A percentile compares a stretch with the other conserved stretches of the same genome.
Conservation (phyloP, 495 filamentous ascomycete species). For the Apiosordaria backusii region DNA sequence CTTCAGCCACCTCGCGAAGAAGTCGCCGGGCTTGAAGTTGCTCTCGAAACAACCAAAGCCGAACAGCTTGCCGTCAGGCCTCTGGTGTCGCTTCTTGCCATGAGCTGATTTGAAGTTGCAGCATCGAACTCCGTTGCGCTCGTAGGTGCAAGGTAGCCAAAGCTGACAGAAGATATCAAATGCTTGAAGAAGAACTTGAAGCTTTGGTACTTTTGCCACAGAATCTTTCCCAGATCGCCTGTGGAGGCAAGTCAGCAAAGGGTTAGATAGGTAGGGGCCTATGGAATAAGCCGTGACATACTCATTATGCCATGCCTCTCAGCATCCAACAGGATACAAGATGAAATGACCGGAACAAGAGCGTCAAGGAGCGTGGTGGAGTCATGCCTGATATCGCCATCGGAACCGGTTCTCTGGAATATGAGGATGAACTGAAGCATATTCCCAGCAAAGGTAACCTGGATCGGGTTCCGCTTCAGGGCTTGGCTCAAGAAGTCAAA, state of each 20-base stretch:
- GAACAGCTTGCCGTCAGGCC: conserved; percentile 9
- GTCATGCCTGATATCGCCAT: neutral
- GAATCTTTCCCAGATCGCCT: neutral
- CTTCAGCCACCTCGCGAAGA: conserved; percentile 1
- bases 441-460: conserved; percentile 50
- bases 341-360: conserved; percentile 3
- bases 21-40: neutral
- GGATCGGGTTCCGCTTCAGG: conserved; percentile 45
- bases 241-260: neutral
- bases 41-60: neutral
- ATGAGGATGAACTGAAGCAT: conserved; percentile 48
- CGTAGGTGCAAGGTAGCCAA: conserved; percentile 5
- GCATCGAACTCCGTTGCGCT: conserved; percentile 5
- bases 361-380: conserved; percentile 4
- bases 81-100: conserved; percentile 8
- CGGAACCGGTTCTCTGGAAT: conserved; percentile 43
- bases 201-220: neutral
- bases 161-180: conserved; percentile 6
- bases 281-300: neutral
- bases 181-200: neutral
- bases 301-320: neutral
- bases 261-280: neutral
- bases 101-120: conserved; percentile 11
- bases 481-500: conserved; percentile 56
- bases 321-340: conserved; percentile 1